Evolutionary conservation across 441 rosid species (phyloP).

Genomic region (Erodium trifolium): DNA sequence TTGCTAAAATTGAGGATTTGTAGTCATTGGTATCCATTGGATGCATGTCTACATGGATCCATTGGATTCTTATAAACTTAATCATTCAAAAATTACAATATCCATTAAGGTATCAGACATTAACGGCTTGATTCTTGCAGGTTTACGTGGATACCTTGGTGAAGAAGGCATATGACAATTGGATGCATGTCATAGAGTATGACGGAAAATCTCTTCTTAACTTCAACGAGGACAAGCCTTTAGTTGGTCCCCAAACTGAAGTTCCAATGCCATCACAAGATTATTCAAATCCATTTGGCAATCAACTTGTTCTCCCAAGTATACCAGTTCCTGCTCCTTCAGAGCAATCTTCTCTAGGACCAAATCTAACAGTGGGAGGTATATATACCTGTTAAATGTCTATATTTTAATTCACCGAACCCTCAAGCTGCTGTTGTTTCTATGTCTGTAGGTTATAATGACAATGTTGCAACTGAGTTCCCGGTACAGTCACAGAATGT

Average conservation of each 20-base stretch:
- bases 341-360: constrained; percentile 45
- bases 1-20: too few relatives aligned
- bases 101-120: too few relatives aligned
- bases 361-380: constrained; percentile 57
- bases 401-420: background rate
- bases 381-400: constrained; percentile 11
- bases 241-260: constrained; percentile 41
- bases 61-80: too few relatives aligned
- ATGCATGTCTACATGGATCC: too few relatives aligned
- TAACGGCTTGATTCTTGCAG: constrained; percentile 34
- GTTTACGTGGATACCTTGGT: constrained; percentile 73
- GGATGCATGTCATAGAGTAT: constrained; percentile 79
- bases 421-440: background rate
- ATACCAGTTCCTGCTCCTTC: constrained; percentile 41
- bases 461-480: constrained; percentile 37
- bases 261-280: constrained; percentile 32
- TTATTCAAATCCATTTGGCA: constrained; percentile 46
- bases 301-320: constrained; percentile 45
- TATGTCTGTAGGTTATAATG: constrained; percentile 46
- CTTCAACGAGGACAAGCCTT: constrained; percentile 53
- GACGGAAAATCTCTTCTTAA: constrained; percentile 76
- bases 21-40: too few relatives aligned
- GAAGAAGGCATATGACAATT: constrained; percentile 94
- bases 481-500: constrained; percentile 28
- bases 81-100: too few relatives aligned